These are phyloP conservation scores for Fusarium staphyleae DNA, from an alignment of 2,329 filamentous ascomycete genomes.

Conservation along the genomic window DNA sequence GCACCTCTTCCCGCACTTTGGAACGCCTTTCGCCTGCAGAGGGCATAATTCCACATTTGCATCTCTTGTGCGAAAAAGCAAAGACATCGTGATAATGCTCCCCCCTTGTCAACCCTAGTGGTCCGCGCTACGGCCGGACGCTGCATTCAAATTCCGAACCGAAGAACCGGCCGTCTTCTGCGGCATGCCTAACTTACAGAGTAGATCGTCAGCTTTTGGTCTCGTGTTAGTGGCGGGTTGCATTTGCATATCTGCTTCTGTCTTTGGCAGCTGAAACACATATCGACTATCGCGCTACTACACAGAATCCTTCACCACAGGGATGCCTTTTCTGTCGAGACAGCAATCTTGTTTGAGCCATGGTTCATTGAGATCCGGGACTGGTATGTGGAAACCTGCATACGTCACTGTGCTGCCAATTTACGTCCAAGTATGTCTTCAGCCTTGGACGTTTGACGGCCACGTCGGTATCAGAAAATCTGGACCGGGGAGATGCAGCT, in stretches of 20 bases:
- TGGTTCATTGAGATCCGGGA: conserved; percentile 11
- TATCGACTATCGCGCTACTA: conserved; percentile 23
- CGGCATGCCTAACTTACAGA: conserved; percentile 27
- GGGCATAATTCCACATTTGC: conserved; percentile 17
- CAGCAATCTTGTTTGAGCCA: conserved; percentile 5
- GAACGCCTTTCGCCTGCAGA: conserved; percentile 6
- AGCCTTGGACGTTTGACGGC: conserved; percentile 33
- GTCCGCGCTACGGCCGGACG: conserved; percentile 31
- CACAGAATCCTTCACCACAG: conserved; percentile 12
- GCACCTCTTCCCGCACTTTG: conserved; percentile 19
- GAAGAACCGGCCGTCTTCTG: conserved; percentile 22
- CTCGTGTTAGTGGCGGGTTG: conserved; percentile 28
- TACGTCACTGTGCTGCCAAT: conserved; percentile 37
- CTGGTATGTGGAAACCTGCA: conserved; percentile 30
- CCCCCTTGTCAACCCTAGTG: conserved; percentile 21
- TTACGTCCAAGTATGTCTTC: conserved; percentile 29
- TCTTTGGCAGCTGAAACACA: conserved; percentile 31
- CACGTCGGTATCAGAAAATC: conserved; percentile 32
- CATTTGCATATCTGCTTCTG: conserved; percentile 32
- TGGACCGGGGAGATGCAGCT: conserved; percentile 23
- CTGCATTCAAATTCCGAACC: conserved; percentile 32
- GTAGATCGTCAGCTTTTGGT: conserved; percentile 33
- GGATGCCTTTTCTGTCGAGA: conserved; percentile 7
- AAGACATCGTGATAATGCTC: conserved; percentile 21
- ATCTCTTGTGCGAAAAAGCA: conserved; percentile 36